phyloP scores from a whole-genome alignment of 164 flowering plant genomes.

The Euptelea pleiosperma region DNA sequence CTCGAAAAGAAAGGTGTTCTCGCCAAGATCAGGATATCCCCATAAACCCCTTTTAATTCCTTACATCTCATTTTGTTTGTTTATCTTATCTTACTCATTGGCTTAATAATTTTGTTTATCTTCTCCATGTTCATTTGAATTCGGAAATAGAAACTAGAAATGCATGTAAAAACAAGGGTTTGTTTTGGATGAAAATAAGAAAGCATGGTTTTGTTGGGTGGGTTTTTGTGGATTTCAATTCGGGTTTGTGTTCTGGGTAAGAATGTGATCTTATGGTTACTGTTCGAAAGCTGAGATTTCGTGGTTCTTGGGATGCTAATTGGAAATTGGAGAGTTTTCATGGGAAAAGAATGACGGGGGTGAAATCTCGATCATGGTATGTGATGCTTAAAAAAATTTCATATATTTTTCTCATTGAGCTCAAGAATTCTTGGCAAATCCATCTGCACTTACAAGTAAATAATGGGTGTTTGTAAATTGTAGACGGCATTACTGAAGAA shows the following conservation, averaged over 20 bases:
- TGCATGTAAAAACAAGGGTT: no score
- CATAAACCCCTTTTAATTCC: background rate
- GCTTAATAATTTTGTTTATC: background rate
- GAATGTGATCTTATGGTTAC: background rate
- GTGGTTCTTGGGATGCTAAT: no score
- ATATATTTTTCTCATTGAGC: no score
- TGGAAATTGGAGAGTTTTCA: no score
- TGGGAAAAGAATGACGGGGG: no score
- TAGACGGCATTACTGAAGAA: no score
- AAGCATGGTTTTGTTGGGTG: background rate
- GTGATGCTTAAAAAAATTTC: no score
- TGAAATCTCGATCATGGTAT: no score
- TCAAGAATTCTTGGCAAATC: no score
- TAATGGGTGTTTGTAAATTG: no score
- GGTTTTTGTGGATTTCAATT: background rate
- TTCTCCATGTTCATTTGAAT: background rate
- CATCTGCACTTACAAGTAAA: no score
- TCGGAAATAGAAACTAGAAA: background rate
- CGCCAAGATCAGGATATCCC: constrained; percentile 87
- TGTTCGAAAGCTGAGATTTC: background rate
- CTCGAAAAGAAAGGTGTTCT: constrained; percentile 97
- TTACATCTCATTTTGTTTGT: background rate
- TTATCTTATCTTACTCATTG: background rate
- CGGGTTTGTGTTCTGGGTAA: constrained; percentile 1
- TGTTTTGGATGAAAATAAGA: background rate